Evolutionary conservation across 495 filamentous ascomycete species (phyloP), one percentile per base, ranked within the genome.

Genomic region (Aspergillus bridgeri): DNA sequence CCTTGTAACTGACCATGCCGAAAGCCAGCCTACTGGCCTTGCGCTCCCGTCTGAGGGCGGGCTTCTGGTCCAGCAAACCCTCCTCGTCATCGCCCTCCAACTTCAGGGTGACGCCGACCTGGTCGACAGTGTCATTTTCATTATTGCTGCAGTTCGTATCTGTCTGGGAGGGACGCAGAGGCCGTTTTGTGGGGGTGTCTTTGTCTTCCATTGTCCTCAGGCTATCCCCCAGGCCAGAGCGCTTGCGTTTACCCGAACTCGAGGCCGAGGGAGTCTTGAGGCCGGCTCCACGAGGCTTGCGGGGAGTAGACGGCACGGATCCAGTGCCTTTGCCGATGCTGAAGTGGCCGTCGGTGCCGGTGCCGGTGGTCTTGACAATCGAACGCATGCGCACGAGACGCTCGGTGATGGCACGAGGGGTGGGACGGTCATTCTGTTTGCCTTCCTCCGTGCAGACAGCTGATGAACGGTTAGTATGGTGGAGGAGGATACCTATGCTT

Each of bases 361-460:
- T 50, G 17, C 62, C 57, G 21, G n/a, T 47, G 5, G 58, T 17
- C 19, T 63, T 65, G 25, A 64, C 64, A 0, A 56, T 53, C 6
- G 68, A 57, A 42, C 76, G 75, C 53, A 82, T 77, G 13, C 65
- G 72, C n/a, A 65, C 56, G 0, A 82, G 68, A 6, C 75, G 77
- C 55, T 81, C 79, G 8, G 65, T 69, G 53, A 82, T 79, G n/a
- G 79, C 79, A 23, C 79, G 75, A 0, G 75, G 60, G 23, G 79
- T 81, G 1, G 78, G 78, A 6, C 59, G 62, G 7, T 71, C 60
- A 13, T 65, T 56, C 9, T 48, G 9, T 21, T 25, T 20, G 44
- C 24, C 44, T 9, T n/a, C 23, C n/a, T 21, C 42, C 21, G n/a
- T 42, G 33, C 3, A 15, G 33, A 11, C 50, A 18, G 43, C 48